Evolutionary conservation across 108 stramenopile genomes (phyloP), one percentile per base, ranked within the genome.

Genomic region (Cyclotella atomus): DNA sequence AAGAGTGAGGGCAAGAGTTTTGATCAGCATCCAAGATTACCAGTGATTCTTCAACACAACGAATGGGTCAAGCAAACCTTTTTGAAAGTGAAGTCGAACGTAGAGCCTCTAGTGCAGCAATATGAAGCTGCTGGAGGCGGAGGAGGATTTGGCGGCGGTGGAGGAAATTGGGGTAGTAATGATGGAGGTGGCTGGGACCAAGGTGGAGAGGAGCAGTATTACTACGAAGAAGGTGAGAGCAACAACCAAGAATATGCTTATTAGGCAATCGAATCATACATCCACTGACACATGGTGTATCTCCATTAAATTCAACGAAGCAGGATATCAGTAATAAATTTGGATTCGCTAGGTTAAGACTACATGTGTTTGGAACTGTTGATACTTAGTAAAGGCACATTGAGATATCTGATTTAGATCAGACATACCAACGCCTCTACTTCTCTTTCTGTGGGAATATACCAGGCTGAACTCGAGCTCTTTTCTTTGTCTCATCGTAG

Each of bases 21-120:
- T 38, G 81, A 81, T 12, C 71, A 82, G 71, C 88, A 86, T 70
- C 83, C 83, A 0, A 53, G 81, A 23, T 65, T 89, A 49, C 85
- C 85, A 6, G 45, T 85, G 70, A 86, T 89, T 73, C 66, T 70
- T 35, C 27, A 54, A 27, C 88, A 89, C 57, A 86, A 86, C 70
- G 70, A 84, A 28, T 84, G 81, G 30, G 70, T 89, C 3, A 72
- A 65, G 56, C 46, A 75, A 30, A 85, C 85, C 15, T 89, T 89
- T 62, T 32, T 61, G 57, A 85, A 82, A 55, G 88, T 86, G 9
- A 80, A 83, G 52, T 8, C 53, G 6, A 72, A 76, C 29, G 46
- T 83, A 34, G 82, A 77, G 62, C 71, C 65, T 36, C 33, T 68
- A 6, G 35, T 68, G 32, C 47, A 36, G 17, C 52, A 68, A 34